A percentile compares a stretch with the other conserved stretches of the same genome.
These are phyloP conservation scores for Veloboletus limbatus DNA, from an alignment of 1,284 basidiomycete species.

Conservation along the genomic window DNA sequence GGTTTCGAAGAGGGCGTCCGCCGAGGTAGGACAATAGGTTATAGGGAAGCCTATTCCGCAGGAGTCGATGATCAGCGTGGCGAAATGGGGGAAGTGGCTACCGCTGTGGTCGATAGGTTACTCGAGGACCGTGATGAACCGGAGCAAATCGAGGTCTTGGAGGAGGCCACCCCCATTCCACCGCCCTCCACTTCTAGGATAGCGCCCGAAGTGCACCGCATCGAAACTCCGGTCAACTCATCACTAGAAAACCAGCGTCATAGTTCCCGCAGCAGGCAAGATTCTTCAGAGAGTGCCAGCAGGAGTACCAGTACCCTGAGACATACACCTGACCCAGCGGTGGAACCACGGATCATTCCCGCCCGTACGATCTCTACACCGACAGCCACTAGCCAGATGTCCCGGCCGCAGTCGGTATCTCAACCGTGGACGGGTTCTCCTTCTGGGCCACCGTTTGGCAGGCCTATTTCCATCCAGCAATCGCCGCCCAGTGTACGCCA, in stretches of 20 bases:
- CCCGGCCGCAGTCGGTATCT: slow-evolving; percentile 15
- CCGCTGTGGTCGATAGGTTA: slow-evolving; percentile 23
- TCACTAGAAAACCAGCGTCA: slow-evolving; percentile 21
- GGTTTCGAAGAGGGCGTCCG: slow-evolving; percentile 56
- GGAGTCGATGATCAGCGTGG: slow-evolving; percentile 15
- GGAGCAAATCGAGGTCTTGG: slow-evolving; percentile 23
- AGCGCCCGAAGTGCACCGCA: slow-evolving; percentile 28
- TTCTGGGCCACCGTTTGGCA: slow-evolving; percentile 9
- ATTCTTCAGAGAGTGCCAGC: slow-evolving; percentile 14
- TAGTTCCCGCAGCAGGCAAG: slow-evolving; percentile 20
- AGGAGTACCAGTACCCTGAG: slow-evolving; percentile 16
- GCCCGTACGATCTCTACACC: slow-evolving; percentile 8
- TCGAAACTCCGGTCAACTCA: slow-evolving; percentile 19
- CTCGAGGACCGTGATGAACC: slow-evolving; percentile 25
- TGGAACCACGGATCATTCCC: slow-evolving; percentile 15
- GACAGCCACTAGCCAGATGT: slow-evolving; percentile 13
- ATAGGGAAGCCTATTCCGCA: slow-evolving; percentile 22
- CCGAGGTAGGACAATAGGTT: slow-evolving; percentile 42
- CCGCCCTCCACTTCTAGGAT: slow-evolving; percentile 13
- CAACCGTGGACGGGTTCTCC: slow-evolving; percentile 23
- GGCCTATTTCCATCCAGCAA: slow-evolving; percentile 22
- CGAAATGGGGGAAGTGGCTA: slow-evolving; percentile 24
- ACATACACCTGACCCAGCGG: slow-evolving; percentile 9
- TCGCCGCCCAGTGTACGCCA: slow-evolving; percentile 15
- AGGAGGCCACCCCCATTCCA: slow-evolving; percentile 18